Evolutionary conservation across 2,329 filamentous ascomycete genomes (phyloP), one percentile per base, ranked within the genome.

Genomic region (Aspergillus carbonarius): DNA sequence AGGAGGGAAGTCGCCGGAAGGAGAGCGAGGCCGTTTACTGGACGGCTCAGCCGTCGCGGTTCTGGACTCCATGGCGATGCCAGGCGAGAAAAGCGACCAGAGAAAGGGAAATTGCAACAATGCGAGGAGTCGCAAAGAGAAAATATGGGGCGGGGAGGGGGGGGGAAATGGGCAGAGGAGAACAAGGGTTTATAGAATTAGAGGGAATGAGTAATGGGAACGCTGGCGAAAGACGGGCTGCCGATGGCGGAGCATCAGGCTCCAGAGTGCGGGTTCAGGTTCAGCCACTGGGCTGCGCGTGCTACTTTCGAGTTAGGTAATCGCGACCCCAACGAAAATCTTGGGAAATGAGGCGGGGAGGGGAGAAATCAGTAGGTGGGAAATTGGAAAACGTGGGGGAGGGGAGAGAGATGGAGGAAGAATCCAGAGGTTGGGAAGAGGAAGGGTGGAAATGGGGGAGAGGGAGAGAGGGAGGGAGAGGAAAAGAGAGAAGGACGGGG

Each of bases 21-120:
- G 77, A 23, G 79, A 81, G 40, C 79, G 74, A 42, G 78, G 76
- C 54, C 79, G 75, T 70, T 81, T 81, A 61, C 71, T 72, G 20
- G 76, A 72, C 59, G 71, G 64, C 60, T 78, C 75, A 60, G 72
- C 63, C 52, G 74, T 70, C 60, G 69, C 66, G 32, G 69, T 63
- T 62, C 68, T 66, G 56, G 71, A 69, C 54, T 76, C 74, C 74
- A 76, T 76, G 52, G 59, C 60, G 59, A 60, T 40, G 58, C 51
- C 37, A 30, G 23, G 47, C 18, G 42, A 17, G 34, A 12, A 13
- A 23, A 54, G 18, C 18, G 50, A 49, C 44, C 54, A 51, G 47
- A 17, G 54, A 20, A 27, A 54, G 53, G 23, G 20, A 35, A 34
- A 49, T 13, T 15, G 55, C 32, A 34, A 54, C 13, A 34, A 47